A percentile compares a stretch with the other conserved stretches of the same genome.
phyloP scores from a whole-genome alignment of 108 stramenopile genomes.

The Aurantiochytrium sp. region DNA sequence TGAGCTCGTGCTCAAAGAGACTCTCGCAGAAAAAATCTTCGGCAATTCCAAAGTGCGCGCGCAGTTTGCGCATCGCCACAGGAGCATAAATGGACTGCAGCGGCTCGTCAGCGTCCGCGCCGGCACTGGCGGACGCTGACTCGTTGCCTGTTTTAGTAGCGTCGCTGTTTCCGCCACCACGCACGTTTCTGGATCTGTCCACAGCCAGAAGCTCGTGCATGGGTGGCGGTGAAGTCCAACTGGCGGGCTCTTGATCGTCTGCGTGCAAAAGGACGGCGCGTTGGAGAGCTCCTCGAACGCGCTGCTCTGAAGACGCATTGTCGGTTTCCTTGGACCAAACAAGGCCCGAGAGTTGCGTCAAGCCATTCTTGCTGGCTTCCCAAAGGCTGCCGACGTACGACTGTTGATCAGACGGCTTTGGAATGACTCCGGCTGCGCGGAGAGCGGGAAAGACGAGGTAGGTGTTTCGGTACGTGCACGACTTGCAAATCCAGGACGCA shows the following conservation, averaged over 20 bases:
- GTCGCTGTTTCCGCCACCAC: neutral
- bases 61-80: neutral
- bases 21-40: slow-evolving; percentile 5
- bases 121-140: too few species aligned
- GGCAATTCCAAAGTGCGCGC: neutral
- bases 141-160: neutral
- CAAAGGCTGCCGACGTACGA: neutral
- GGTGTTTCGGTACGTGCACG: neutral
- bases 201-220: neutral
- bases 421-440: neutral
- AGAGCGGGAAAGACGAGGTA: neutral
- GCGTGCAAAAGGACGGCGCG: neutral
- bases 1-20: slow-evolving; percentile 13
- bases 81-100: neutral
- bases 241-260: neutral
- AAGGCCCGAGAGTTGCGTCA: neutral
- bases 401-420: neutral
- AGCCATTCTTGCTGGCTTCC: neutral
- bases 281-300: neutral
- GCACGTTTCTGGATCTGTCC: neutral
- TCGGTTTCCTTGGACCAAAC: neutral
- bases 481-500: neutral
- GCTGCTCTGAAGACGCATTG: neutral
- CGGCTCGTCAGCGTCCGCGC: neutral
- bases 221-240: neutral